Evolutionary conservation across 2,329 filamentous ascomycete species (phyloP), one percentile per base, ranked within the genome.

Genomic region (Whalleya microplaca): DNA sequence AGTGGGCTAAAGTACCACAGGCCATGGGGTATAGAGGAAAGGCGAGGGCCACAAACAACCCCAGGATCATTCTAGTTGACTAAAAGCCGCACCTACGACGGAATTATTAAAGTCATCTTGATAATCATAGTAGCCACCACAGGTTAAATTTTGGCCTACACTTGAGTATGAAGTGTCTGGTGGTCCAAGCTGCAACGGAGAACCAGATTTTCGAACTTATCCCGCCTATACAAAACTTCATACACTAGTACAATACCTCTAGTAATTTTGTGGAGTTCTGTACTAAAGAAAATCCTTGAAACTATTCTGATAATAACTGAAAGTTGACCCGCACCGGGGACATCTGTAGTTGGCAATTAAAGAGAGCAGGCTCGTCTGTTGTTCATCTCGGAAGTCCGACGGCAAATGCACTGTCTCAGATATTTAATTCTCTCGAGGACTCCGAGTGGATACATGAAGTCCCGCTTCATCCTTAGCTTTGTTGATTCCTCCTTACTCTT

Each of bases 221-320:
- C 0, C 76, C 79, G 0, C 50, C 59, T 6, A 60, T 78, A 1
- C 43, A 75, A 1, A 59, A 75, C 0, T 77, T 72, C 50, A 69
- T 73, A 0, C 81, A 84, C 53, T 85, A 82, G 81, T 75, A 79
- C 44, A 61, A 78, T 20, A 2, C 67, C 1, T 43, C 61, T 0
- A 63, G 50, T 0, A 58, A 62, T 0, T 48, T 21, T 0, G 41
- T 80, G 3, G 70, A 77, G 27, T 75, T 79, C 12, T 67, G 73
- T 2, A 56, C 67, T 0, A 18, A 61, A 0, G 10, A 37, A 0
- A 47, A 58, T 0, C 67, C 69, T 0, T 78, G 73, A 75, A 41
- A 2, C 1, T 12, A 59, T 0, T 59, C 55, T 0, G 1, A 48
- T 0, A 18, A 55, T 0, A 65, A 63, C 2, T 76, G 70, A 70